Evolutionary conservation across 345 rosid genomes (phyloP).

Genomic region (Angophora floribunda): DNA sequence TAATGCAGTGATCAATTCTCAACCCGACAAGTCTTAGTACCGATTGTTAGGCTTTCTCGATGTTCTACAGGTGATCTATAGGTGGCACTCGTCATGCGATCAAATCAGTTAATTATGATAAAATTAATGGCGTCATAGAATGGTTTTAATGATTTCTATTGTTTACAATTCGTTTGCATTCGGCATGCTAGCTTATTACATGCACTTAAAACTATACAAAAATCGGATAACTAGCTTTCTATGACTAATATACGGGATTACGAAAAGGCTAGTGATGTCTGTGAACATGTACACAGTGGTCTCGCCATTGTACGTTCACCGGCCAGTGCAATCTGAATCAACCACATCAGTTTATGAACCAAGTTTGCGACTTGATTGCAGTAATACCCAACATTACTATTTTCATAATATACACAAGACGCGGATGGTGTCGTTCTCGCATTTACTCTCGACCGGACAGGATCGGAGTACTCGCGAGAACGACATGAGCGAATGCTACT

Average conservation of each 20-base stretch:
- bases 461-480: background rate
- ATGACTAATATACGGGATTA: background rate
- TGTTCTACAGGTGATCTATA: background rate
- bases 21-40: background rate
- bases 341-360: no score
- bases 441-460: background rate
- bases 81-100: background rate
- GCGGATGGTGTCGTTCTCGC: background rate
- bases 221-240: background rate
- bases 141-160: background rate
- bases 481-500: background rate
- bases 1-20: no score
- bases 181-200: background rate
- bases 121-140: background rate
- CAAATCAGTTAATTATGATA: background rate
- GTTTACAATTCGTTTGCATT: background rate
- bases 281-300: background rate
- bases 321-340: no score
- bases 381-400: background rate
- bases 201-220: background rate
- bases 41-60: background rate
- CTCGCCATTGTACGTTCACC: background rate
- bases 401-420: no score
- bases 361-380: background rate
- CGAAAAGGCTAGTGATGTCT: background rate